These are phyloP conservation scores for Citrus medica DNA, from an alignment of 345 rosid species.

Conservation along the genomic window DNA sequence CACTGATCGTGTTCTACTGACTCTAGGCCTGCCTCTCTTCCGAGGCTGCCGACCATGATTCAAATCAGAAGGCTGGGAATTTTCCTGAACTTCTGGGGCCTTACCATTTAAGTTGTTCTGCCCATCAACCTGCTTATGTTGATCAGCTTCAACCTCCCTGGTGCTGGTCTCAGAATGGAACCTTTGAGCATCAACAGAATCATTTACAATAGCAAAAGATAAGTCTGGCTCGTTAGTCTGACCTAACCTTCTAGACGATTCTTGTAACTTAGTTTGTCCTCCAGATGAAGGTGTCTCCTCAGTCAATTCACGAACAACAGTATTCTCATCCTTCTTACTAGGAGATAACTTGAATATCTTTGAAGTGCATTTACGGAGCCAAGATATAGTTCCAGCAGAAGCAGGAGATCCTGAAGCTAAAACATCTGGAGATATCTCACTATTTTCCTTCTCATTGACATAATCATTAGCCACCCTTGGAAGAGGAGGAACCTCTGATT, in stretches of 20 bases:
- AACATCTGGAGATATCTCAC: constrained; percentile 37
- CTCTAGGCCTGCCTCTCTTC: constrained; percentile 50
- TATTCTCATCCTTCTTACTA: constrained; percentile 42
- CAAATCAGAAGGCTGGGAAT: constrained; percentile 46
- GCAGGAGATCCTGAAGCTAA: constrained; percentile 43
- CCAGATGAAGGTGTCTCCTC: constrained; percentile 22
- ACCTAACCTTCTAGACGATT: constrained; percentile 34
- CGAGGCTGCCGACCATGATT: constrained; percentile 41
- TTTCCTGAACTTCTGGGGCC: constrained; percentile 43
- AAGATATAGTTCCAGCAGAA: constrained; percentile 59
- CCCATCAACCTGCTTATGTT: constrained; percentile 40
- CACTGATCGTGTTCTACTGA: constrained; percentile 63
- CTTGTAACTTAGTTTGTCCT: constrained; percentile 33
- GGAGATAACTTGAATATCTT: constrained; percentile 78
- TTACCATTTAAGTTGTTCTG: constrained; percentile 52
- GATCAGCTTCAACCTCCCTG: constrained; percentile 42
- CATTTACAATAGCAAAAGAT: constrained; percentile 34
- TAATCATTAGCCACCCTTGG: constrained; percentile 37
- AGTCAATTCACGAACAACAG: constrained; percentile 34
- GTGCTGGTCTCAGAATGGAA: constrained; percentile 38
- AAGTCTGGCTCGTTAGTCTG: constrained; percentile 35
- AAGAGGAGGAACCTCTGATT: constrained; percentile 37
- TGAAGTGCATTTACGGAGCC: constrained; percentile 85
- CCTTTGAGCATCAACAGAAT: constrained; percentile 44
- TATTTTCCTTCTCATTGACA: constrained; percentile 22